These are phyloP conservation scores for Flaveria sonorensis DNA, from an alignment of 129 eudicot genomes.

Conservation along the genomic window DNA sequence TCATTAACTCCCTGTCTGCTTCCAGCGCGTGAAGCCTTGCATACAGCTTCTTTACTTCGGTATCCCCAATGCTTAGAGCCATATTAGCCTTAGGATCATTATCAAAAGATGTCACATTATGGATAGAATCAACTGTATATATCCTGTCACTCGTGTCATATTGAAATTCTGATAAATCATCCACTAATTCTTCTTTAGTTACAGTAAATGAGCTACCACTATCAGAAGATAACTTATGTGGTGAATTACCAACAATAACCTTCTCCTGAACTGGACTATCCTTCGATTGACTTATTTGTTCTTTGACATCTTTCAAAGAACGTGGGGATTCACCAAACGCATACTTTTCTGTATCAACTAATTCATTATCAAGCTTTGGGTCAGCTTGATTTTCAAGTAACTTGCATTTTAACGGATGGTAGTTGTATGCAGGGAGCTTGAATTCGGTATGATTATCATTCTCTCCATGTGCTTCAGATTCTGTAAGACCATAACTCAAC, in stretches of 20 bases:
- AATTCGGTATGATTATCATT: conserved; percentile 37
- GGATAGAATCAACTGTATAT: conserved; percentile 78
- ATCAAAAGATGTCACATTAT: conserved; percentile 44
- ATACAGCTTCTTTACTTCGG: conserved; percentile 72
- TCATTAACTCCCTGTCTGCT: conserved; percentile 95
- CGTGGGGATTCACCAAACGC: conserved; percentile 70
- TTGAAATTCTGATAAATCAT: conserved; percentile 61
- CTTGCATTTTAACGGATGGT: conserved; percentile 71
- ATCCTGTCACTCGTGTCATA: conserved; percentile 79
- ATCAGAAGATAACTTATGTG: conserved; percentile 50
- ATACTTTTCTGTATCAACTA: conserved; percentile 67
- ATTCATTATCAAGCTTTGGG: conserved; percentile 46
- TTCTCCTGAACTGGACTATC: conserved; percentile 54
- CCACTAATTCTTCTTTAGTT: conserved; percentile 39
- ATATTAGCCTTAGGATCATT: conserved; percentile 59
- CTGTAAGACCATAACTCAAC: conserved; percentile 89
- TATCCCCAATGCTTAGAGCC: conserved; percentile 50
- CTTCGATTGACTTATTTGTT: conserved; percentile 70
- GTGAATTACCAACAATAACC: conserved; percentile 65
- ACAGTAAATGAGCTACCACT: conserved; percentile 48
- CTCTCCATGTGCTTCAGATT: conserved; percentile 70
- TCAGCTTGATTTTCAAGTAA: conserved; percentile 56
- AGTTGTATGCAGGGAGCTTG: conserved; percentile 54
- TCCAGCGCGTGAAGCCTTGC: conserved; percentile 93
- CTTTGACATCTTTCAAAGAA: conserved; percentile 65